phyloP scores from a whole-genome alignment of 129 eudicot genomes.

The Flaveria linearis region DNA sequence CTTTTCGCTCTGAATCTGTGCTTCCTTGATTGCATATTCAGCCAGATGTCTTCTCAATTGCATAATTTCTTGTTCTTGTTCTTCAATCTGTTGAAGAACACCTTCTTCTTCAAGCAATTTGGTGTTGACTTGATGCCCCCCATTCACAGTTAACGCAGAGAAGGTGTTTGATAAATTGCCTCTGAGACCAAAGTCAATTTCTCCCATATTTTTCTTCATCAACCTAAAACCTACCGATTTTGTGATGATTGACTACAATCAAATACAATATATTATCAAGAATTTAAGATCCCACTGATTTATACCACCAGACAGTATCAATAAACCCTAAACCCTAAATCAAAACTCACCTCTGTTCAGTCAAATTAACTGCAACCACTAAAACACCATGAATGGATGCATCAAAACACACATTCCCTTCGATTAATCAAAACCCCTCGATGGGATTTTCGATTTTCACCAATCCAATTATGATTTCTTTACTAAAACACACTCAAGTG shows the following conservation, averaged over 20 bases:
- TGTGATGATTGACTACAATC: too few species aligned
- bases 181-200: slow-evolving; percentile 17
- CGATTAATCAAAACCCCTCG: neutral
- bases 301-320: too few species aligned
- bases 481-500: neutral
- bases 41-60: slow-evolving; percentile 64
- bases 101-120: slow-evolving; percentile 20
- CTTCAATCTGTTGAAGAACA: slow-evolving; percentile 49
- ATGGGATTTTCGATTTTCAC: too few species aligned
- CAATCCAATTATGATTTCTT: too few species aligned
- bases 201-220: slow-evolving; percentile 23
- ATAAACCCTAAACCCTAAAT: too few species aligned
- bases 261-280: too few species aligned
- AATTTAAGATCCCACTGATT: too few species aligned
- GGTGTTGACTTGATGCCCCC: slow-evolving; percentile 22
- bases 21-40: slow-evolving; percentile 73
- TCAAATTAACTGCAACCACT: too few species aligned
- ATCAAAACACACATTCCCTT: too few species aligned
- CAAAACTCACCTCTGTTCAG: too few species aligned
- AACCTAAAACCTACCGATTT: neutral
- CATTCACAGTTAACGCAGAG: slow-evolving; percentile 36
- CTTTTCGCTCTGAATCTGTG: slow-evolving; percentile 66
- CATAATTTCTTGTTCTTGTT: slow-evolving; percentile 63
- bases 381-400: too few species aligned
- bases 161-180: slow-evolving; percentile 30